phyloP scores from a whole-genome alignment of 2,329 filamentous ascomycete genomes.

The Diplodia corticola region DNA sequence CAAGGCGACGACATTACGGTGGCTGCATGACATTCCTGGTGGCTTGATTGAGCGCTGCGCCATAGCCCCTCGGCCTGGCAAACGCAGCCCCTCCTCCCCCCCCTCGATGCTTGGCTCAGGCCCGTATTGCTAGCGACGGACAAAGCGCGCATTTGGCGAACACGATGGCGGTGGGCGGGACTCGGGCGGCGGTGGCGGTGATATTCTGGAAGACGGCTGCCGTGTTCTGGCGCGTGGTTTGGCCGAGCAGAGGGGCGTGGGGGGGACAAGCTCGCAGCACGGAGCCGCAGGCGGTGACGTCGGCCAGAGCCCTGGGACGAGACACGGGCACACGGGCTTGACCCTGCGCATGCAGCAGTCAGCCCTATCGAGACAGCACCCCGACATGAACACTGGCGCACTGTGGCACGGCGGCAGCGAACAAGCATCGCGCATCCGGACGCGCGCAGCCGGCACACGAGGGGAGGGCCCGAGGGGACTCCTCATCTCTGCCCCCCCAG shows the following conservation, averaged over 20 bases:
- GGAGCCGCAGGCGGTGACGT: background rate
- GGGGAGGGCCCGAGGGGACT: background rate
- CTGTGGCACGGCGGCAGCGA: background rate
- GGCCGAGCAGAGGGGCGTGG: background rate
- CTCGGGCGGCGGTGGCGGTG: background rate
- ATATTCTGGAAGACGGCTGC: slow-evolving; percentile 10
- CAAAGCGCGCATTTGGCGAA: slow-evolving; percentile 6
- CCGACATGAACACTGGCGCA: slow-evolving; percentile 7
- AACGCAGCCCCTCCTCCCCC: background rate
- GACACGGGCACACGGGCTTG: slow-evolving; percentile 4
- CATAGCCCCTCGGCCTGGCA: background rate
- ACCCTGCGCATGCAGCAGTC: background rate
- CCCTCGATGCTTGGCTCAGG: background rate
- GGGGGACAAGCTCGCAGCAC: slow-evolving; percentile 9
- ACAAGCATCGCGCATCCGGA: slow-evolving; percentile 9
- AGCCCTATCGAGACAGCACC: slow-evolving; percentile 9
- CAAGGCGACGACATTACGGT: background rate
- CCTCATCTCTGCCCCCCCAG: slow-evolving; percentile 14
- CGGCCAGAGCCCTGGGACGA: background rate
- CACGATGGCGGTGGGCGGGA: background rate
- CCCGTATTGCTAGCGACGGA: background rate
- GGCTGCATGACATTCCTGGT: slow-evolving; percentile 14
- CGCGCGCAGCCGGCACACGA: background rate
- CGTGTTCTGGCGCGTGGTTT: background rate
- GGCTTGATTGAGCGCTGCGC: background rate